Percentiles rank a stretch among this genome's conserved stretches.
Conservation (phyloP, 1,139 yeast genomes). For the Magnusiomyces ingens region DNA sequence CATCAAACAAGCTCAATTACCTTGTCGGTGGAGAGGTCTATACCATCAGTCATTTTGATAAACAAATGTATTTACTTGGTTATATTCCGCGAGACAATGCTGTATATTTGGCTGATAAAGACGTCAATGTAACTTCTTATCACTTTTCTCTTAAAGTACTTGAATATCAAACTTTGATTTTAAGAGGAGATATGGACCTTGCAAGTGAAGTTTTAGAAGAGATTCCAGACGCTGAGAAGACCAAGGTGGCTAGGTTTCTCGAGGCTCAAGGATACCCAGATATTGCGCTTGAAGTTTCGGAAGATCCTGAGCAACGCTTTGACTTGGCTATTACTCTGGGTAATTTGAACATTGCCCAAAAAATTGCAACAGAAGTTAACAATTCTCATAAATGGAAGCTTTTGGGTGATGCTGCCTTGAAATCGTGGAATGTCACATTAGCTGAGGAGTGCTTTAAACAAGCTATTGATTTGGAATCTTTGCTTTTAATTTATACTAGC, state of each 20-base stretch:
- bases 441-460: slow-evolving; percentile 77
- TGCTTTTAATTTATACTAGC: slow-evolving; percentile 76
- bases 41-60: slow-evolving; percentile 90
- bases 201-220: slow-evolving; percentile 60
- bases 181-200: slow-evolving; percentile 85
- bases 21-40: slow-evolving; percentile 91
- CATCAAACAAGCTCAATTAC: slow-evolving; percentile 83
- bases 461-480: slow-evolving; percentile 77
- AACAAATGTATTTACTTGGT: slow-evolving; percentile 78
- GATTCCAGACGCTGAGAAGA: slow-evolving; percentile 60
- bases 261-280: slow-evolving; percentile 87
- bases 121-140: slow-evolving; percentile 76
- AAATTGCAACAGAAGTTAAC: slow-evolving; percentile 48
- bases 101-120: slow-evolving; percentile 85
- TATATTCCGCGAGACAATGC: slow-evolving; percentile 86
- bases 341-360: slow-evolving; percentile 64
- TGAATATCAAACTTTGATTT: slow-evolving; percentile 90
- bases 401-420: slow-evolving; percentile 80
- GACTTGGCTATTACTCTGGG: slow-evolving; percentile 69
- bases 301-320: slow-evolving; percentile 79
- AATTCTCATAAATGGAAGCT: slow-evolving; percentile 79
- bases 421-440: slow-evolving; percentile 68
- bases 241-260: slow-evolving; percentile 82
- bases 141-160: slow-evolving; percentile 75
- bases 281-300: slow-evolving; percentile 74